Conservation (phyloP, 805 yeast species). For the Saccharomycopsis fodiens region DNA sequence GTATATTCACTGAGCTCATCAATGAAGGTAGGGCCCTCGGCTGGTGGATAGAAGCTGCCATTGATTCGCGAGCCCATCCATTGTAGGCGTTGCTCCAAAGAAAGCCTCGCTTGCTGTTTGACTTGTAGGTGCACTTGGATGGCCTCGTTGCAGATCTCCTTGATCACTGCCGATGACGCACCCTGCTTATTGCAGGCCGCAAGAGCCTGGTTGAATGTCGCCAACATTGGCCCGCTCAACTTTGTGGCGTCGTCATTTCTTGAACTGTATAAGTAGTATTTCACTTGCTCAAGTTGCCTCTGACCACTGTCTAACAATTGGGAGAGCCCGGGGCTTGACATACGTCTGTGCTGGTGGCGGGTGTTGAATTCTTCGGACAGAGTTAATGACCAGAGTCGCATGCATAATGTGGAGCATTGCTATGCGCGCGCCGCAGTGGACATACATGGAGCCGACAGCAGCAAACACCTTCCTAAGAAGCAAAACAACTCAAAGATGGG, state of each 20-base stretch:
- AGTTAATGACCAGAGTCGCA: too few species aligned
- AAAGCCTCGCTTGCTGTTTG: neutral
- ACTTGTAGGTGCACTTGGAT: neutral
- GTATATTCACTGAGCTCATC: constrained; percentile 1
- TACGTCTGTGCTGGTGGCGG: too few species aligned
- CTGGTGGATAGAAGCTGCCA: constrained; percentile 13
- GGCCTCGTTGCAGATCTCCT: neutral
- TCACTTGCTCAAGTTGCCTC: neutral
- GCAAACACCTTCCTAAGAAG: too few species aligned
- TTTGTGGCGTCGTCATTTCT: neutral
- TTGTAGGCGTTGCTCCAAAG: neutral
- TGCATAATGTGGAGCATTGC: too few species aligned
- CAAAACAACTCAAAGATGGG: too few species aligned
- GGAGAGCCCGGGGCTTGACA: neutral
- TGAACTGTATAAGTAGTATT: neutral
- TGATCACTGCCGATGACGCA: neutral
- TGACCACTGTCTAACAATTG: constrained; percentile 1
- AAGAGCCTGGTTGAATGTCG: neutral
- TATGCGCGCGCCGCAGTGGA: too few species aligned
- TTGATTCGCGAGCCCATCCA: constrained; percentile 18
- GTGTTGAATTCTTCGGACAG: too few species aligned
- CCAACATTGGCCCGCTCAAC: neutral
- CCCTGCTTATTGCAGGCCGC: neutral
- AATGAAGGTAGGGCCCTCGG: neutral
- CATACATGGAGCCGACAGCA: too few species aligned